Conservation (phyloP, 305 asterid species). For the Petunia hybrid region DNA sequence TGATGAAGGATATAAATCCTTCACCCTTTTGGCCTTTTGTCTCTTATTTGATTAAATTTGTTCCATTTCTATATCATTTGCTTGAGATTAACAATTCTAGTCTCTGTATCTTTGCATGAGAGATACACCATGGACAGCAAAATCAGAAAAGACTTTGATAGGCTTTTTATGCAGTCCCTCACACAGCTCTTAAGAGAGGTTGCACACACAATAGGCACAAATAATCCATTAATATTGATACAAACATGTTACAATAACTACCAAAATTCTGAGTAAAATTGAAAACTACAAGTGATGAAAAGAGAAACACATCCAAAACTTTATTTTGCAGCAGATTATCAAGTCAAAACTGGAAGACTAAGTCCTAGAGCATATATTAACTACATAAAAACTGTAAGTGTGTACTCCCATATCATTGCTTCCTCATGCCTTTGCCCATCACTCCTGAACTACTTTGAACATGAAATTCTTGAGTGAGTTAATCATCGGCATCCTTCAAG, state of each 20-base stretch:
- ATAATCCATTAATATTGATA: constrained; percentile 35
- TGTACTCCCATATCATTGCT: constrained; percentile 44
- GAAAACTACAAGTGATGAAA: constrained; percentile 41
- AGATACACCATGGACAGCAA: neutral
- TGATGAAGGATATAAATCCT: neutral
- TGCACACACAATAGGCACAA: constrained; percentile 13
- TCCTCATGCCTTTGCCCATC: constrained; percentile 28
- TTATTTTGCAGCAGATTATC: constrained; percentile 41
- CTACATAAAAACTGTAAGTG: constrained; percentile 32
- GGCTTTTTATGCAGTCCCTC: neutral
- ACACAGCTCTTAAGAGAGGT: neutral
- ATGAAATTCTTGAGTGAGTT: constrained; percentile 15
- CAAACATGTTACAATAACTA: constrained; percentile 44
- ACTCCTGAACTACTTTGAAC: constrained; percentile 29
- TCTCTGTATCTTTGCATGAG: neutral
- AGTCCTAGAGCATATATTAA: constrained; percentile 40
- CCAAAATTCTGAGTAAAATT: constrained; percentile 47
- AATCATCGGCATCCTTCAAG: constrained; percentile 47
- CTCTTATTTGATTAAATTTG: neutral
- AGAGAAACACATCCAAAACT: constrained; percentile 36
- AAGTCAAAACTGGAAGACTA: constrained; percentile 56
- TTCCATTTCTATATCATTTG: neutral
- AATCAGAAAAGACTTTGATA: neutral
- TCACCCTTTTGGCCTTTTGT: neutral
- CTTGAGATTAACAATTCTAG: neutral